Base-by-base conservation (phyloP, 2,329 filamentous ascomycete species). In the Monilinia laxa region DNA sequence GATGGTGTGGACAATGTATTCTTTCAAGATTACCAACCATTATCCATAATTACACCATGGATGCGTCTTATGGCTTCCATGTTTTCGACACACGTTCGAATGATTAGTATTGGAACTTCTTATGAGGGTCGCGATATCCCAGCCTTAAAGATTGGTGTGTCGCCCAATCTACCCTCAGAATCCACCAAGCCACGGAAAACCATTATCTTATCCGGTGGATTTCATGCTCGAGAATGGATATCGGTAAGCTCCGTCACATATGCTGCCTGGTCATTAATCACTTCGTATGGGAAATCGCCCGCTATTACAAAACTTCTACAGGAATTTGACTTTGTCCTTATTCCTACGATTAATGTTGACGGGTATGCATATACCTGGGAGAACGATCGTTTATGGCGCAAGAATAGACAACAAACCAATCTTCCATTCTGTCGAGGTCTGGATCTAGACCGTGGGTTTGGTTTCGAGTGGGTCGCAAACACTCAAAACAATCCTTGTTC, bases 191-290 rank as follows among this genome's bases (percentile, higher is more conserved):
- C 81, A 6, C 86, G 91, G 60, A 92, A 92, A 76, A 94, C 91
- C 0, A 87, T 97, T 66, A 81, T 97, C 62, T 82, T 99, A 25
- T 88, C 88, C 4, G 95, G 92, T 64, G 94, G 94, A 59, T 83
- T 91, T n/a, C 95, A 98, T 77, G 94, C 93, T 3, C 87, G 95
- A 49, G 95, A 99, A 81, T 99, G 95, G 95, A 96, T 99, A 71
- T 92, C 92, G 57, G 93, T 90, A 0, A 95, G 90, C 74, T 96
- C 93, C 0, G 92, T 96, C 63, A 96, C 90, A 73, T 98, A 96
- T 74, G 81, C 97, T 40, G 92, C 94, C 12, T 97, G 95, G 85
- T 91, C 87, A 20, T 83, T 98, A 58, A 91, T 97, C 73, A 93
- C 90, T 0, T 86, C 87, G 5, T 96, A 94, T 77, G 91, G 90